Evolutionary conservation across 352 stramenopile genomes (phyloP).

Genomic region (Globisporangium viniferum): DNA sequence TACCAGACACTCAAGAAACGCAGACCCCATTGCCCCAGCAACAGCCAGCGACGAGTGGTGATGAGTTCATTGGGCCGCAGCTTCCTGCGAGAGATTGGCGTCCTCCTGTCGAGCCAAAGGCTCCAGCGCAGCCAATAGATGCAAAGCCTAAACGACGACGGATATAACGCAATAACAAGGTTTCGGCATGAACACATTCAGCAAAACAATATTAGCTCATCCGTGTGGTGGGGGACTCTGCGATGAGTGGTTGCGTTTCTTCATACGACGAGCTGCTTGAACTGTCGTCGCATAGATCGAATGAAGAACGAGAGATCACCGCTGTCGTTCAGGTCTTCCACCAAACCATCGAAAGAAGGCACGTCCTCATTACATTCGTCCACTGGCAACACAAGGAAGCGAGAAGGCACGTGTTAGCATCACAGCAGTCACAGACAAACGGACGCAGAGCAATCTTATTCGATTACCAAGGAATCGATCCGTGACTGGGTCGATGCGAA

Average conservation of each 20-base stretch:
- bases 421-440: neutral
- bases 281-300: constrained; percentile 73
- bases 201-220: constrained; percentile 12
- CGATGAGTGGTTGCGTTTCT: neutral
- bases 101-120: neutral
- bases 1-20: neutral
- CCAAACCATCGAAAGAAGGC: constrained; percentile 37
- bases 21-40: neutral
- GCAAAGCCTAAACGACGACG: constrained; percentile 9
- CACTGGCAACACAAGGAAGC: constrained; percentile 28
- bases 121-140: neutral
- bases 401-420: neutral
- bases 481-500: constrained; percentile 56
- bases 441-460: neutral
- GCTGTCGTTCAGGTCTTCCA: constrained; percentile 57
- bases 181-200: neutral
- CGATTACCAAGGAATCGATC: constrained; percentile 60
- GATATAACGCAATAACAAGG: neutral
- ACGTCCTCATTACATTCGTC: constrained; percentile 60
- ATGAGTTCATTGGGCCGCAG: constrained; percentile 11
- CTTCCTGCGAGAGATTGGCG: neutral
- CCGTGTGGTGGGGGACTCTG: neutral
- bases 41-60: no score
- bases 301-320: constrained; percentile 77
- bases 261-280: constrained; percentile 55